Percentiles rank a stretch among this genome's conserved stretches.
Conservation (phyloP, 2,329 filamentous ascomycete species). For the Zymoseptoria pseudotritici region DNA sequence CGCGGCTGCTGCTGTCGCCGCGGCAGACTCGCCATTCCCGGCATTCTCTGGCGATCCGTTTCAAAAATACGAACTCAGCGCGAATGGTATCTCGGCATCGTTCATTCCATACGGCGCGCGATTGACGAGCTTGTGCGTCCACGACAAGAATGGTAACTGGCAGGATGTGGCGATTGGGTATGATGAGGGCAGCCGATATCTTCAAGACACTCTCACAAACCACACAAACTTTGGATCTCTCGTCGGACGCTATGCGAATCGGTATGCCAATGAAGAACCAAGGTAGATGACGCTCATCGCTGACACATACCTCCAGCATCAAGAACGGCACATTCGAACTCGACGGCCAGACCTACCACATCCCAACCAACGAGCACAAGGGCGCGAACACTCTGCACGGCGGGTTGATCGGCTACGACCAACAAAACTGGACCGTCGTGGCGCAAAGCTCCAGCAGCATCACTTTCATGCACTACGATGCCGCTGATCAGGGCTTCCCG, state of each 20-base stretch:
- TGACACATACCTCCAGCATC: constrained; percentile 30
- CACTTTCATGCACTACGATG: constrained; percentile 66
- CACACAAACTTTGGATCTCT: constrained; percentile 56
- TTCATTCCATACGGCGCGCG: constrained; percentile 22
- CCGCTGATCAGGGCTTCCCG: constrained; percentile 67
- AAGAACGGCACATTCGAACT: constrained; percentile 49
- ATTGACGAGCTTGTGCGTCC: constrained; percentile 20
- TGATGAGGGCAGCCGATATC: constrained; percentile 34
- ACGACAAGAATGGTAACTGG: constrained; percentile 25
- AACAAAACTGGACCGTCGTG: constrained; percentile 62
- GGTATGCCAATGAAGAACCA: constrained; percentile 4
- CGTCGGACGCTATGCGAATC: constrained; percentile 47
- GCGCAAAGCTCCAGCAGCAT: constrained; percentile 59
- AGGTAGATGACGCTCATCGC: background rate
- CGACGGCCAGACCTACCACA: constrained; percentile 39
- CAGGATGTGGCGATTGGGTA: constrained; percentile 46
- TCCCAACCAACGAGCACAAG: constrained; percentile 43
- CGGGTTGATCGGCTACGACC: constrained; percentile 52
- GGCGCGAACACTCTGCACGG: constrained; percentile 49
- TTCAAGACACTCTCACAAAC: constrained; percentile 37
- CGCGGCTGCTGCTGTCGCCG: constrained; percentile 14
- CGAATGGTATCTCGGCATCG: constrained; percentile 17
- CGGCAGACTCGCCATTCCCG: constrained; percentile 17
- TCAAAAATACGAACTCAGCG: constrained; percentile 14
- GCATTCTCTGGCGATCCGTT: constrained; percentile 19